Percentiles rank a stretch among this genome's conserved stretches.
These are phyloP conservation scores for Oryza longistaminata DNA, from an alignment of 176 grass and related monocot genomes.

Conservation along the genomic window DNA sequence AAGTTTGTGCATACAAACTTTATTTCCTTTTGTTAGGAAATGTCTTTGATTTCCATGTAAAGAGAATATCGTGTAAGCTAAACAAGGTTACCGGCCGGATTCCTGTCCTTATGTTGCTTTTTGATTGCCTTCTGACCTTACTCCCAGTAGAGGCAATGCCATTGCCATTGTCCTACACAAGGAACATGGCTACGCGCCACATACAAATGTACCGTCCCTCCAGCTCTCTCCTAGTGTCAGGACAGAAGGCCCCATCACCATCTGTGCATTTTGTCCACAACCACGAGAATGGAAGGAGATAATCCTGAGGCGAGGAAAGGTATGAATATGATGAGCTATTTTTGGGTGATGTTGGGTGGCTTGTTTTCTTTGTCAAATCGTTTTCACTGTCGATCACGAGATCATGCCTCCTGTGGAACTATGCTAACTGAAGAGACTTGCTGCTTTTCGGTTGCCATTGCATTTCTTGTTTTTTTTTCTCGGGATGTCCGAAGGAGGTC, in stretches of 20 bases:
- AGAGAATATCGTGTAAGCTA: constrained; percentile 32
- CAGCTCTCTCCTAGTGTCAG: neutral
- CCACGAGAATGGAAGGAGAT: constrained; percentile 11
- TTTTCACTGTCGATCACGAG: neutral
- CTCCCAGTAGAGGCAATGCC: constrained; percentile 49
- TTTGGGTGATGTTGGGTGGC: neutral
- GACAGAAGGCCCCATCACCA: neutral
- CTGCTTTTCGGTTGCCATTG: neutral
- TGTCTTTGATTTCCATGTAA: neutral
- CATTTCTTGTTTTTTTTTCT: neutral
- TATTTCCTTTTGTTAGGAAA: neutral
- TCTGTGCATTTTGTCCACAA: neutral
- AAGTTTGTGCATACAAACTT: neutral
- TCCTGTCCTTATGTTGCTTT: neutral
- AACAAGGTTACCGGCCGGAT: constrained; percentile 10
- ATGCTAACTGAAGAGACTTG: neutral
- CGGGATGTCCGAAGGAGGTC: too few species aligned
- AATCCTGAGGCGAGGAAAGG: neutral
- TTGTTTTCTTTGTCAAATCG: neutral
- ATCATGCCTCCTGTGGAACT: neutral
- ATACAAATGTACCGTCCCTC: neutral
- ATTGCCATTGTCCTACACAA: constrained; percentile 40
- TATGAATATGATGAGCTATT: constrained; percentile 4
- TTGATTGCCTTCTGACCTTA: constrained; percentile 35
- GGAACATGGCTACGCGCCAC: neutral